Evolutionary conservation across 2,329 filamentous ascomycete species (phyloP).

Genomic region (Thelonectria discophora): DNA sequence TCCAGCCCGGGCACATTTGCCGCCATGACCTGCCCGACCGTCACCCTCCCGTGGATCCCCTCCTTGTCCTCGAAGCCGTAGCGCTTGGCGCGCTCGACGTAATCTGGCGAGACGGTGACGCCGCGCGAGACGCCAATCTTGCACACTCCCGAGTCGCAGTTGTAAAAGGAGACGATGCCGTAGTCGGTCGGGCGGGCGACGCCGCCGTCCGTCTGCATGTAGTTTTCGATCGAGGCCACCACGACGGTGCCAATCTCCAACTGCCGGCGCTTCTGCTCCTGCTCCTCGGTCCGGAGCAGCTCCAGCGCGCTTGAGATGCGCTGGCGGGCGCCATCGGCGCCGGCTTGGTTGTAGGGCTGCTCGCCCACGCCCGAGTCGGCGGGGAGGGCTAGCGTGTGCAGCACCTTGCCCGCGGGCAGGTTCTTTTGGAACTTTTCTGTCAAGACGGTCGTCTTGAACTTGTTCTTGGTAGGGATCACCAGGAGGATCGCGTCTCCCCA

Average conservation of each 20-base stretch:
- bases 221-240: slow-evolving; percentile 12
- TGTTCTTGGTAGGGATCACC: slow-evolving; percentile 8
- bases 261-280: neutral
- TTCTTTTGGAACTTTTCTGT: neutral
- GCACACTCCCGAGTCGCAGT: neutral
- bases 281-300: neutral
- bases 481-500: slow-evolving; percentile 6
- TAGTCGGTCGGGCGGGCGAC: slow-evolving; percentile 1
- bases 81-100: neutral
- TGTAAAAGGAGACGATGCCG: slow-evolving; percentile 6
- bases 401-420: neutral
- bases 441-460: neutral
- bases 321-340: neutral
- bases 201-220: neutral
- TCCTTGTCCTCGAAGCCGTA: neutral
- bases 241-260: slow-evolving; percentile 6
- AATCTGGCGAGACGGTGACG: neutral
- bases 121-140: neutral
- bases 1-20: slow-evolving; percentile 1
- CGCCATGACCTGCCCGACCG: slow-evolving; percentile 8
- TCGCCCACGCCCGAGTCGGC: slow-evolving; percentile 8
- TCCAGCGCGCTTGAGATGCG: slow-evolving; percentile 1
- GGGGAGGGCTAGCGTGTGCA: neutral
- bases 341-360: slow-evolving; percentile 14
- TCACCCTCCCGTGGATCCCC: neutral